These are phyloP conservation scores for Wakefieldia striispora DNA, from an alignment of 768 basidiomycete species.

Conservation along the genomic window DNA sequence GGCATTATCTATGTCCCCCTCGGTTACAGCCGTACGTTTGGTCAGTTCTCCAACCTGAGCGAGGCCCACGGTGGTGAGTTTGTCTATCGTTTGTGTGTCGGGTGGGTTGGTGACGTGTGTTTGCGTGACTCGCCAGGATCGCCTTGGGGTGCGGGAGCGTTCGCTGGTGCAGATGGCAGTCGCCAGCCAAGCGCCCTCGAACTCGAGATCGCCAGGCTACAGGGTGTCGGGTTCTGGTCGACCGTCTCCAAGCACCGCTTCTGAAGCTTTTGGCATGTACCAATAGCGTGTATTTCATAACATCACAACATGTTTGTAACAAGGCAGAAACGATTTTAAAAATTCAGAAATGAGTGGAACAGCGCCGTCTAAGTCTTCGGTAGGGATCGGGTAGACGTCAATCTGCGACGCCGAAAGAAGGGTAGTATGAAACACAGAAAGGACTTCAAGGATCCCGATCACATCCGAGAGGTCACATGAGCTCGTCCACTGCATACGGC, in stretches of 20 bases:
- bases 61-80: slow-evolving; percentile 57
- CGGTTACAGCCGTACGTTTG: slow-evolving; percentile 54
- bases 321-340: too few species aligned
- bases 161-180: slow-evolving; percentile 44
- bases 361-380: too few species aligned
- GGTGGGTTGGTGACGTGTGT: neutral
- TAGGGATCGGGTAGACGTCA: too few species aligned
- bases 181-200: slow-evolving; percentile 52
- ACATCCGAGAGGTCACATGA: slow-evolving; percentile 4
- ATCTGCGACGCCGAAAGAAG: too few species aligned
- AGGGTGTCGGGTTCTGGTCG: slow-evolving; percentile 55
- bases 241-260: slow-evolving; percentile 41
- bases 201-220: slow-evolving; percentile 47
- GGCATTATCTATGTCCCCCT: slow-evolving; percentile 71
- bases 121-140: slow-evolving; percentile 45
- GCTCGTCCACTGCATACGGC: slow-evolving; percentile 10
- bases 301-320: too few species aligned
- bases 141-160: slow-evolving; percentile 76
- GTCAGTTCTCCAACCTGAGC: slow-evolving; percentile 39
- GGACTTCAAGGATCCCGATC: too few species aligned
- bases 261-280: neutral
- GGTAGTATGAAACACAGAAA: too few species aligned
- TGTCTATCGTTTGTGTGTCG: neutral
- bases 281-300: too few species aligned
- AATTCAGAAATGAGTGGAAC: too few species aligned